Evolutionary conservation across 129 eudicot genomes (phyloP), one percentile per base, ranked within the genome.

Genomic region (Centaurea solstitialis): DNA sequence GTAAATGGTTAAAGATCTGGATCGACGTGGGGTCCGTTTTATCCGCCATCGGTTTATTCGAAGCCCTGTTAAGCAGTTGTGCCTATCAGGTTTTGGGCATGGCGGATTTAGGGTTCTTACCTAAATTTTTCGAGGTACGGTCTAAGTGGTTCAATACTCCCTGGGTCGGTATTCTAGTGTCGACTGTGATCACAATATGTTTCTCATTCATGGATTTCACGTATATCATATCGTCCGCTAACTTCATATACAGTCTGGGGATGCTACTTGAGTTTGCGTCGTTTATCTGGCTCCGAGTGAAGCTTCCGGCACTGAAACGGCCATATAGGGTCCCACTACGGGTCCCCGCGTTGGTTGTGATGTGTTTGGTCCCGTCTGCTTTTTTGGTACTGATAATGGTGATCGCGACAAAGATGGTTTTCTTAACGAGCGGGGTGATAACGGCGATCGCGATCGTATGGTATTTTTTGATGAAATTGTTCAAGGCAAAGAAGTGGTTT

Each of bases 91-190:
- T 86, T 12, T 50, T 80, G 9, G 92, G 92, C 20, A 86, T 86
- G 92, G 88, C 86, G 15, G 89, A 88, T 37, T 69, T 88, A 9
- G 89, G 87, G 7, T 67, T 76, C 22, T 15, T 88, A 59, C 91
- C 91, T 0, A 37, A 17, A 23, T 70, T 82, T 47, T 85, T 81
- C 9, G 85, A 50, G 9, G 11, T 12, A 6, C 38, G 89, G 28
- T 82, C 89, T 2, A 87, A 74, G 28, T 70, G 88, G 88, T 87
- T 87, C 22, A 69, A 77, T 21, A 88, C 92, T 2, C 92, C 92
- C 3, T 88, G 92, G 92, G 76, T 88, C 15, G 89, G 89, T 70
- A 85, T 83, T 9, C 9, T 85, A 62, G 23, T 81, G 4, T 76
- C 89, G 3, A 85, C 89, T 0, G 1, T 72, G 41, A 80, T 88